Conservation (phyloP, 108 stramenopile species). For the Nannochloropsis granulata region DNA sequence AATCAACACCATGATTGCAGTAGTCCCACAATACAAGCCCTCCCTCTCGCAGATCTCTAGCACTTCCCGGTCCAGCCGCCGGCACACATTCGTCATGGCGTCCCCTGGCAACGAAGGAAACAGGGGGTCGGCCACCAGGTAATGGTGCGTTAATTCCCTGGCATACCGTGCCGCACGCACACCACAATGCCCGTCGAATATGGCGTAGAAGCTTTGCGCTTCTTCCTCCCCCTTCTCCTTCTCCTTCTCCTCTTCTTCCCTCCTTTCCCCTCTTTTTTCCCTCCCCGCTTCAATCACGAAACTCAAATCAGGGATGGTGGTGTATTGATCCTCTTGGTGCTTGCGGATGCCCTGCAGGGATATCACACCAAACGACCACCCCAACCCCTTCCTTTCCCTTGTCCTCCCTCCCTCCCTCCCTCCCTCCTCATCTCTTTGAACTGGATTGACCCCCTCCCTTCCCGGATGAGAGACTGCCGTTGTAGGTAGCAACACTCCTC, state of each 20-base stretch:
- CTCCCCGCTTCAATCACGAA: background rate
- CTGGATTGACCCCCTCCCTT: background rate
- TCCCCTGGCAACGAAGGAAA: background rate
- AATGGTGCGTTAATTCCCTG: background rate
- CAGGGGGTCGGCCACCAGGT: background rate
- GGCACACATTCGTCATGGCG: background rate
- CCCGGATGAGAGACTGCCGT: background rate
- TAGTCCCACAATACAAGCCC: constrained; percentile 19
- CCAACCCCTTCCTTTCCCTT: background rate
- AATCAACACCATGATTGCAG: constrained; percentile 5
- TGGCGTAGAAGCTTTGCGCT: background rate
- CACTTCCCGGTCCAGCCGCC: background rate
- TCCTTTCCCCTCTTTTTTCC: background rate
- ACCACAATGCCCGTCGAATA: background rate
- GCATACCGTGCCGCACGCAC: background rate
- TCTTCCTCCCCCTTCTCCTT: background rate
- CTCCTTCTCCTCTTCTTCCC: background rate
- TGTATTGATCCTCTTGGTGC: background rate
- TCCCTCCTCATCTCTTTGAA: background rate
- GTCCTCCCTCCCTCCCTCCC: background rate
- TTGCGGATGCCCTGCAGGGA: background rate
- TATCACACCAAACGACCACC: background rate
- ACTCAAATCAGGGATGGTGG: background rate
- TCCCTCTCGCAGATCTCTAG: background rate
- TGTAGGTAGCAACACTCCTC: too few relatives aligned